These are phyloP conservation scores for Plenodomus lindquistii DNA, from an alignment of 2,329 filamentous ascomycete species.

Conservation along the genomic window DNA sequence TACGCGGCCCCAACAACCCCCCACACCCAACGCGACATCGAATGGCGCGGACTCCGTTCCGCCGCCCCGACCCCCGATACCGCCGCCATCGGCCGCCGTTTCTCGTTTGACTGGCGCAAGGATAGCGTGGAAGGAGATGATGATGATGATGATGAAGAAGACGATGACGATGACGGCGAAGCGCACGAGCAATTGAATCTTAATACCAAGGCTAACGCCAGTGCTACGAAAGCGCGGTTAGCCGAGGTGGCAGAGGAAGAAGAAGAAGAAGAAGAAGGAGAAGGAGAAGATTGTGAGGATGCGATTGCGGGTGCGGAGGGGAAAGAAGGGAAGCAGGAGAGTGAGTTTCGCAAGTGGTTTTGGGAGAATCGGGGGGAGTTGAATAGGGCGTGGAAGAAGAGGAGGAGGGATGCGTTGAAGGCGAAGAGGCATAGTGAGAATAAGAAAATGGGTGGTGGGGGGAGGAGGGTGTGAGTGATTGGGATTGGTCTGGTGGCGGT, in stretches of 20 bases:
- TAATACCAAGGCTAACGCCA: slow-evolving; percentile 38
- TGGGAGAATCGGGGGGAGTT: slow-evolving; percentile 56
- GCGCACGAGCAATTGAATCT: slow-evolving; percentile 28
- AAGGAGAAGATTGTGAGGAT: slow-evolving; percentile 21
- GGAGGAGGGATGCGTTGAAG: slow-evolving; percentile 63
- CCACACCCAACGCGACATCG: slow-evolving; percentile 77
- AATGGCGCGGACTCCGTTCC: slow-evolving; percentile 75
- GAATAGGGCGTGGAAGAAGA: slow-evolving; percentile 57
- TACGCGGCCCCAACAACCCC: slow-evolving; percentile 71
- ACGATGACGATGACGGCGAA: too few species aligned
- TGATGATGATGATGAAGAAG: too few species aligned
- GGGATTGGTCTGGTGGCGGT: slow-evolving; percentile 4
- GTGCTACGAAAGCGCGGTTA: slow-evolving; percentile 4
- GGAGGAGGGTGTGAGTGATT: slow-evolving; percentile 8
- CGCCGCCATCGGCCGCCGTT: slow-evolving; percentile 70
- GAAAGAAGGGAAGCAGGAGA: slow-evolving; percentile 49
- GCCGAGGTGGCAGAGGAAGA: slow-evolving; percentile 34
- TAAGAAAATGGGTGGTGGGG: slow-evolving; percentile 47
- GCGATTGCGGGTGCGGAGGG: slow-evolving; percentile 7
- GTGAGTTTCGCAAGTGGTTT: slow-evolving; percentile 66
- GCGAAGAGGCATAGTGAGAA: slow-evolving; percentile 64
- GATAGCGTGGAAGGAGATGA: slow-evolving; percentile 48
- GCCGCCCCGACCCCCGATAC: slow-evolving; percentile 96
- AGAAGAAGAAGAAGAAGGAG: slow-evolving; percentile 34
- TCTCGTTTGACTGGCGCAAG: slow-evolving; percentile 55